Evolutionary conservation across 208 protist species (phyloP).

Genomic region (Acanthamoeba triangularis): DNA sequence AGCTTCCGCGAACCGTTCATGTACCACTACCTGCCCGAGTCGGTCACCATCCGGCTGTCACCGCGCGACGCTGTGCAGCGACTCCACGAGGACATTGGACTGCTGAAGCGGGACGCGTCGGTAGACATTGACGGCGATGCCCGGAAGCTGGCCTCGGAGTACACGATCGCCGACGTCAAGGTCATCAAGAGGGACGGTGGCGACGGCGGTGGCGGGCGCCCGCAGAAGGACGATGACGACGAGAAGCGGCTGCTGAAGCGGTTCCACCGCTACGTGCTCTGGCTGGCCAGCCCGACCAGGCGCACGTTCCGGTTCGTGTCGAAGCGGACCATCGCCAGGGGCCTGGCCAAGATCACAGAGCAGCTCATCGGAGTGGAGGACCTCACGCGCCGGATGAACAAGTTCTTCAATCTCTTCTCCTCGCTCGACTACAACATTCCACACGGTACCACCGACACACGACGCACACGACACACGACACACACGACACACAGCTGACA

Average conservation of each 20-base stretch:
- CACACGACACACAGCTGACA: conserved; percentile 92
- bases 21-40: background rate
- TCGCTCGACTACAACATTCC: background rate
- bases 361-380: background rate
- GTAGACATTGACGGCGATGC: background rate
- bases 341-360: background rate
- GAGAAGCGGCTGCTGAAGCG: background rate
- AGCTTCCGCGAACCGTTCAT: background rate
- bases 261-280: background rate
- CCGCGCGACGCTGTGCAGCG: background rate
- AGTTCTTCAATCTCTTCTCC: background rate
- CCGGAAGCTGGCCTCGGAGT: background rate
- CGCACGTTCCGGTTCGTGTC: background rate
- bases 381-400: background rate
- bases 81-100: background rate
- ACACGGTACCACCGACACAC: background rate
- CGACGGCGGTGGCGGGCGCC: no score
- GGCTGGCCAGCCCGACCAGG: background rate
- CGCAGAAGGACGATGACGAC: background rate
- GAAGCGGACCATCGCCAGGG: background rate
- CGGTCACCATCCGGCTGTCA: background rate
- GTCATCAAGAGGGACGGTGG: background rate
- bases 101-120: background rate
- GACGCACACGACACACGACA: conserved; percentile 87
- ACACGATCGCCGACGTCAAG: background rate